Evolutionary conservation across 305 asterid genomes (phyloP), one percentile per base, ranked within the genome.

Genomic region (Fraxinus dipetala): DNA sequence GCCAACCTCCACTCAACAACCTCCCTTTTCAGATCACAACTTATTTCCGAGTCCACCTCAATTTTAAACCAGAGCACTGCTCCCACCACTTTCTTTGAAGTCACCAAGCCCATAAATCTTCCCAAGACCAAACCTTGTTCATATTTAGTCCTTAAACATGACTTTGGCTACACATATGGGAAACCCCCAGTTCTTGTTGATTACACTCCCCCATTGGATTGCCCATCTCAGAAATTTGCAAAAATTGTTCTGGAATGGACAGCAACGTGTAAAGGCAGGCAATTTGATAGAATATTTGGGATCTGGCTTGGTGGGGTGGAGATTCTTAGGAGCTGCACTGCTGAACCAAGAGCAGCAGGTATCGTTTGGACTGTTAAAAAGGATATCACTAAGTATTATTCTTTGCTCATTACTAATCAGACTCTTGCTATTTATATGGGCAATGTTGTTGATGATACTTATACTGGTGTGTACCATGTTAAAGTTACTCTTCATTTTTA

Each of bases 241-340:
- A 89, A 79, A 56, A 83, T 93, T 90, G 97, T 94, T 31, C 86
- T 95, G 56, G 95, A 93, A 78, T 94, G 98, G 98, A 89, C 83
- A 1, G 96, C 97, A 3, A 82, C 96, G 2, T 87, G 91, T 89
- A 88, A 89, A 78, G 99, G 99, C 54, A 79, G 97, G 56, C 98
- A 95, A 82, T 94, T 94, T 77, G 99, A 95, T 72, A 48, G 99
- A 6, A 93, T 94, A 38, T 94, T 95, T 79, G 99, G 99, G 32
- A 86, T 95, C 73, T 95, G 99, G 99, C 83, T 95, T 22, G 88
- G 95, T 73, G 99, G 99, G 76, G 98, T 89, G 72, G 99, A 95
- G 91, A 77, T 95, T n/a, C 87, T 95, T 8, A 85, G 99, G 20
- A 93, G 97, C 83, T 95, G 98, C 84, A 89, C 98, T 16, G 99